These are phyloP conservation scores for Penicillium sp. DNA, from an alignment of 2,329 filamentous ascomycete species.

Conservation along the genomic window DNA sequence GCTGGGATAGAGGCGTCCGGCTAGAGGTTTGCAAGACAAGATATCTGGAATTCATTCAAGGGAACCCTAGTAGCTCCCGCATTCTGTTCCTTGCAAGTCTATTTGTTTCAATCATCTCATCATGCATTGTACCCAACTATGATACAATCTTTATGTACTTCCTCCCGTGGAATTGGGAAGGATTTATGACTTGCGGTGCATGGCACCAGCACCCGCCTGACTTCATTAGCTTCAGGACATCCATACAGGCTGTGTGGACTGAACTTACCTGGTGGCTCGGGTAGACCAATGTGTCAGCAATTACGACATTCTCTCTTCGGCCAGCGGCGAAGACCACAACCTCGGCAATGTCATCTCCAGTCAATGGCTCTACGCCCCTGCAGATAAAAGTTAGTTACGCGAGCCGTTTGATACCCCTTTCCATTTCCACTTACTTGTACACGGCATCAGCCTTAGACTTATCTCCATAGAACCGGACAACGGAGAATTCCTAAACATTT, in stretches of 20 bases:
- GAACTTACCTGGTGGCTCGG: slow-evolving; percentile 80
- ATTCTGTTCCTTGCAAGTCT: neutral
- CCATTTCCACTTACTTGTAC: slow-evolving; percentile 67
- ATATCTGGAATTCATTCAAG: neutral
- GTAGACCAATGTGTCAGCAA: slow-evolving; percentile 84
- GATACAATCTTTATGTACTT: neutral
- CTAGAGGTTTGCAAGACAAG: too few species aligned
- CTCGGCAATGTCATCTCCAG: slow-evolving; percentile 88
- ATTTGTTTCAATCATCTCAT: neutral
- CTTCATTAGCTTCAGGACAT: slow-evolving; percentile 1
- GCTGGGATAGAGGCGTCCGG: too few species aligned
- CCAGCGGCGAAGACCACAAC: slow-evolving; percentile 83
- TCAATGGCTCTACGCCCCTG: slow-evolving; percentile 77
- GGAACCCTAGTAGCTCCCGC: neutral
- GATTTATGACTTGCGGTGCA: slow-evolving; percentile 27
- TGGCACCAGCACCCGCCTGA: slow-evolving; percentile 22
- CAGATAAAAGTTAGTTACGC: neutral
- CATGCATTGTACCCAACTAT: neutral
- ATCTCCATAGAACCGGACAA: slow-evolving; percentile 86
- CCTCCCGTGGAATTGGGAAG: neutral
- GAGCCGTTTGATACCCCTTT: neutral
- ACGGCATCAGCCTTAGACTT: slow-evolving; percentile 87
- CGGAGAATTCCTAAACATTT: slow-evolving; percentile 71
- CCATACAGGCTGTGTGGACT: too few species aligned
- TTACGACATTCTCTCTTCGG: slow-evolving; percentile 83